Percentiles rank a stretch among this genome's conserved stretches.
These are phyloP conservation scores for Podospora bellae-mahoneyi DNA, from an alignment of 495 filamentous ascomycete genomes.

Conservation along the genomic window DNA sequence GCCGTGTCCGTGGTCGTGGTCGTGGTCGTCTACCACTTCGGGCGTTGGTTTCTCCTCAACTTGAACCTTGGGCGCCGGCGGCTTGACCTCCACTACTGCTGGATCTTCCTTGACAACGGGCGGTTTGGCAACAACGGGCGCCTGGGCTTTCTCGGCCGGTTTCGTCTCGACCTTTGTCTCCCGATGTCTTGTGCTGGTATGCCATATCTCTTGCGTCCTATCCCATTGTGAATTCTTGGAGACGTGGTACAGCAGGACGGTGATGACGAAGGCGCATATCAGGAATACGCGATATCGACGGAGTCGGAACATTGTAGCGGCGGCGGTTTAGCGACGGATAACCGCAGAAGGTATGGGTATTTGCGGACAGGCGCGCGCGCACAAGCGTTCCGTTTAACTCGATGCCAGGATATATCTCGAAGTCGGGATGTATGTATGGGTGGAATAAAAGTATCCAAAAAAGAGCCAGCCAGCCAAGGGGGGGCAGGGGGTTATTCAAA, in stretches of 20 bases:
- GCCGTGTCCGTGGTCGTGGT: neutral
- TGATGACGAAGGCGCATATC: slow-evolving; percentile 62
- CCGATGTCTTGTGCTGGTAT: neutral
- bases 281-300: slow-evolving; percentile 75
- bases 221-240: slow-evolving; percentile 49
- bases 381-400: neutral
- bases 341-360: neutral
- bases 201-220: slow-evolving; percentile 31
- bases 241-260: slow-evolving; percentile 66
- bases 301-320: slow-evolving; percentile 62
- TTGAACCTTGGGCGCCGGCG: neutral
- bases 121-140: neutral
- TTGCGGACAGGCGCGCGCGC: neutral
- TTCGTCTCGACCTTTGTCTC: slow-evolving; percentile 13
- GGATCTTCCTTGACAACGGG: neutral
- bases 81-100: neutral
- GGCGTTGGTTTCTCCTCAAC: neutral
- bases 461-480: neutral
- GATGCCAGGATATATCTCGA: neutral
- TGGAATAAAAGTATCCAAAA: neutral
- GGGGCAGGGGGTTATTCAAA: neutral
- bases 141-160: slow-evolving; percentile 6
- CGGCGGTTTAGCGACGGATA: neutral
- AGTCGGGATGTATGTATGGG: neutral
- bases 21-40: neutral